Base-by-base conservation (phyloP, 768 basidiomycete genomes). In the Tulasnella sp. region DNA sequence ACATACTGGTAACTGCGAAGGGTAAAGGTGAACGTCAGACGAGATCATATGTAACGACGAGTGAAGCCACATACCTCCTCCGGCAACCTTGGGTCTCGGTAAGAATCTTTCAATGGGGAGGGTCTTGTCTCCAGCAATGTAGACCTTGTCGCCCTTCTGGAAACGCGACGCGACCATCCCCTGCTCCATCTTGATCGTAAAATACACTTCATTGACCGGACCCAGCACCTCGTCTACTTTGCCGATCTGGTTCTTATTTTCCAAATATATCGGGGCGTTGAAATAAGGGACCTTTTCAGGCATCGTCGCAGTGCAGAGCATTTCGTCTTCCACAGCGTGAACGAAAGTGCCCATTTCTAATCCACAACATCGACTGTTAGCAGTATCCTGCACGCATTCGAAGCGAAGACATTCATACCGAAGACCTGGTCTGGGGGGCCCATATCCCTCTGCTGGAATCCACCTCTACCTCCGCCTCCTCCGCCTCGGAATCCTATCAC, bases 201-300 rank as follows among this genome's bases (percentile, higher is more conserved):
- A 99, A 84, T 90, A 99, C 77, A 99, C 96, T 82, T 99, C 95
- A 82, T 97, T 99, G 83, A 99, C 96, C 19, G 97, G 97, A 2
- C 97, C 97, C n/a, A 99, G 88, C 79, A 99, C 99, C 84, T 99
- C 97, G 84, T 99, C 97, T 54, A 99, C 92, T 85, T 97, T 98
- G 78, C 97, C 97, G 78, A 99, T 94, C 79, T 89, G 87, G 12
- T 94, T 93, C 85, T 97, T 99, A 84, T 98, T 97, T 86, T 94
- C 91, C 72, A 99, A 88, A 83, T 97, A 99, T 82, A 99, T 95
- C 70, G 97, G 96, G 0, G 97, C 96, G 83, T 99, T 99, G 89
- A 99, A 99, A 84, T 96, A 97, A 0, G 97, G 97, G 36, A 99
- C 95, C 86, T 93, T 97, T 84, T 96, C 91, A 2, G 91, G 84